Evolutionary conservation across 257 asterid genomes (phyloP).

Genomic region (Nicotiana obtusifolia): DNA sequence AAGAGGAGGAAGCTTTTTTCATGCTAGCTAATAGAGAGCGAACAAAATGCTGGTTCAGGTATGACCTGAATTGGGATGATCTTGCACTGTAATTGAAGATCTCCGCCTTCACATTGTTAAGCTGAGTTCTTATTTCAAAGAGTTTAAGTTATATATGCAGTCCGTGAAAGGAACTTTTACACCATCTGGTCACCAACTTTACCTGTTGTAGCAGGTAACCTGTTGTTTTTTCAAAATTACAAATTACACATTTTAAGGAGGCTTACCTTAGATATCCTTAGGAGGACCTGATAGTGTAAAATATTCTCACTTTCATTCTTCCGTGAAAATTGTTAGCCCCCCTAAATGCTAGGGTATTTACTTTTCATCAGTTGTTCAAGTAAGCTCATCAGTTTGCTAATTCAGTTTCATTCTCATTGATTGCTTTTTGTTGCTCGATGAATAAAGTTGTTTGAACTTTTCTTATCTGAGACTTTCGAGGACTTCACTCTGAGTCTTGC

Average conservation of each 20-base stretch:
- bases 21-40: not conserved
- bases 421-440: not conserved
- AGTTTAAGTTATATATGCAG: too few relatives aligned
- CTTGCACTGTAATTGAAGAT: slow-evolving; percentile 38
- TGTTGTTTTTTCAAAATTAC: too few relatives aligned
- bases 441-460: not conserved
- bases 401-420: not conserved
- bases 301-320: slow-evolving; percentile 9
- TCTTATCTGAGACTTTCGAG: not conserved
- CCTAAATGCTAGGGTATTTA: not conserved
- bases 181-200: too few relatives aligned
- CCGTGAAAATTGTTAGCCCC: not conserved
- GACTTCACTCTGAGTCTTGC: not conserved
- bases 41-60: slow-evolving; percentile 15
- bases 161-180: too few relatives aligned
- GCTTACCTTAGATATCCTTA: too few relatives aligned
- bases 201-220: too few relatives aligned
- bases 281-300: too few relatives aligned
- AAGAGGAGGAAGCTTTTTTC: not conserved
- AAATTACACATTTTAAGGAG: too few relatives aligned
- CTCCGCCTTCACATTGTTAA: slow-evolving; percentile 29
- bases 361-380: not conserved
- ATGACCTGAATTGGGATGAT: slow-evolving; percentile 33
- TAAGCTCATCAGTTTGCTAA: not conserved
- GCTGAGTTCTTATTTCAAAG: slow-evolving; percentile 30